Conservation (phyloP, 2,329 filamentous ascomycete genomes). For the Apiospora hydei region DNA sequence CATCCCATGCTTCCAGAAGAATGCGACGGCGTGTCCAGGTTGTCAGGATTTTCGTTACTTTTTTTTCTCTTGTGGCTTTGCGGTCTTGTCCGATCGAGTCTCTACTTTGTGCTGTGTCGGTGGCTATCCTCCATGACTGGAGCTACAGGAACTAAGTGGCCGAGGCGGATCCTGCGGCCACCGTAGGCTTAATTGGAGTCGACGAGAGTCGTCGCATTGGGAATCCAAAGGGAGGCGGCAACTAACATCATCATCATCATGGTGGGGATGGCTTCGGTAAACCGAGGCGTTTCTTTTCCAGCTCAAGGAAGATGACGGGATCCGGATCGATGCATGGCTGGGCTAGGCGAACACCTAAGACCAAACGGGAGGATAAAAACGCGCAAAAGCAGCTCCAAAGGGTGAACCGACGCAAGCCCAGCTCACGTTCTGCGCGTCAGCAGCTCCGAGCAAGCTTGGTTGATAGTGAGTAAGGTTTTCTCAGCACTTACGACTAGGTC, state of each 20-base stretch:
- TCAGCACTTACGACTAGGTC: conserved; percentile 1
- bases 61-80: background rate
- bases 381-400: background rate
- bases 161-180: background rate
- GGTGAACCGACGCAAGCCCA: background rate
- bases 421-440: background rate
- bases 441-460: background rate
- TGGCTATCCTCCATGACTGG: background rate
- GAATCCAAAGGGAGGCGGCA: background rate
- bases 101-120: background rate
- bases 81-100: background rate
- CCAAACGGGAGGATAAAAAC: background rate
- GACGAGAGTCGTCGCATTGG: background rate
- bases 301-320: background rate
- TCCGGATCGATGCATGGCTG: background rate
- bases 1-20: conserved; percentile 5
- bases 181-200: background rate
- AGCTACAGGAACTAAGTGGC: background rate
- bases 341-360: conserved; percentile 4
- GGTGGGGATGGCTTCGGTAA: background rate
- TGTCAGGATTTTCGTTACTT: background rate
- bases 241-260: background rate
- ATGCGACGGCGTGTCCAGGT: background rate
- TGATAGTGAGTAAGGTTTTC: background rate
- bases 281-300: background rate